Evolutionary conservation across 2,329 filamentous ascomycete species (phyloP), one percentile per base, ranked within the genome.

Genomic region (Fulvia fulva): DNA sequence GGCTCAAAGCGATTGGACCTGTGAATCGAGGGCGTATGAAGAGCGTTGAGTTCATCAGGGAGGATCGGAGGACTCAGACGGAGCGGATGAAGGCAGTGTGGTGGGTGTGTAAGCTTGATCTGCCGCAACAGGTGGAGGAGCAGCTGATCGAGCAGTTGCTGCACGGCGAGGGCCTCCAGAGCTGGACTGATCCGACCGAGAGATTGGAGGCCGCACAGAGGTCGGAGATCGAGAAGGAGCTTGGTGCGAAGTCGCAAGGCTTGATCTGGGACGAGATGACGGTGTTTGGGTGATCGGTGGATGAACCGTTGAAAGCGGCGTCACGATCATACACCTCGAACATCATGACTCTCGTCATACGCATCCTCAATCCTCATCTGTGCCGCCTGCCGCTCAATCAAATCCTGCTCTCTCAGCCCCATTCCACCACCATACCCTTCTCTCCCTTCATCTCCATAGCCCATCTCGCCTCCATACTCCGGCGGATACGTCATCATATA

Each of bases 401-500:
- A 51, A 51, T 70, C 67, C 51, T 70, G 68, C 4, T 61, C 52
- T 61, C 65, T 63, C 45, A 63, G 6, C 1, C 46, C 46, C 19
- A 57, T 34, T 14, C 58, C 54, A 25, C 47, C 26, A 19, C 44
- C 25, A 28, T 44, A 21, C 21, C 11, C 44, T 2, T 16, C 2
- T 26, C 34, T 25, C 23, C 21, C 44, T 7, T 19, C 25, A 23
- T 22, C 16, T 19, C 32, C 41, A 12, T 52, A 22, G n/a, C 43
- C 14, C 34, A 57, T 60, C 5, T 41, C 56, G 19, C 57, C 55
- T 22, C 64, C 64, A 52, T 65, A 69, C 9, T 72, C 69, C 4
- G 69, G 69, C 16, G 68, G 67, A 58, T 63, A 70, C 1, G 71
- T 73, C 22, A 63, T 67, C 55, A 70, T 78, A 28, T 74, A 73